Evolutionary conservation across 2,329 filamentous ascomycete genomes (phyloP), one percentile per base, ranked within the genome.

Genomic region (Fusarium brevicatenulatum): DNA sequence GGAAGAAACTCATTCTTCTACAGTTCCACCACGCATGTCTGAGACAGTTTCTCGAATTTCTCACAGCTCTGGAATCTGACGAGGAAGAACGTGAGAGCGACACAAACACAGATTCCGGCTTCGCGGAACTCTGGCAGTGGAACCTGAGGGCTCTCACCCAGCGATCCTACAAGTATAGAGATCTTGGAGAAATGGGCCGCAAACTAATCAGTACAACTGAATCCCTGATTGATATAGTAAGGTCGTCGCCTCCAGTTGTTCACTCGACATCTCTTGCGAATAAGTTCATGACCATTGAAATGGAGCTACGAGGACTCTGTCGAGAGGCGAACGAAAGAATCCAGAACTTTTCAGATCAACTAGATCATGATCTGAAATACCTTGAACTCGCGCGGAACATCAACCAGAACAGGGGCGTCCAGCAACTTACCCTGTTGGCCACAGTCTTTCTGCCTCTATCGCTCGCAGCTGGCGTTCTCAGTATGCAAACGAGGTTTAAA

Each of bases 151-250:
- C 7, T 1, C 34, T 56, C 3, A 34, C 3, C 8, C 2, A 46
- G 15, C n/a, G 39, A 0, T 25, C n/a, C n/a, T 47, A 34, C 11
- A 18, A 57, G 1, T 47, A 46, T 25, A 9, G n/a, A 21, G 28
- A 57, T 1, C 40, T 57, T 9, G 7, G 0, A 21, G 39, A 28
- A 9, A 57, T 47, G 54, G 19, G 18, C 7, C 18, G 30, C 0
- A 28, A 18, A 0, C 1, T 57, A 1, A 34, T 12, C 1, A 3
- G 2, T 0, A 34, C 13, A 0, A 47, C n/a, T 0, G n/a, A 57
- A 5, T 57, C 30, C 1, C 4, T 57, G 30, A 57, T 47, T 2
- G 54, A 57, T 1, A n/a, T 28, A 1, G 30, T 21, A 5, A 25
- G 39, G 16, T 6, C 40, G 1, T 5, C 2, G 2, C 4, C 54